These are phyloP conservation scores for Penicillium herquei DNA, from an alignment of 495 filamentous ascomycete genomes.

Conservation along the genomic window DNA sequence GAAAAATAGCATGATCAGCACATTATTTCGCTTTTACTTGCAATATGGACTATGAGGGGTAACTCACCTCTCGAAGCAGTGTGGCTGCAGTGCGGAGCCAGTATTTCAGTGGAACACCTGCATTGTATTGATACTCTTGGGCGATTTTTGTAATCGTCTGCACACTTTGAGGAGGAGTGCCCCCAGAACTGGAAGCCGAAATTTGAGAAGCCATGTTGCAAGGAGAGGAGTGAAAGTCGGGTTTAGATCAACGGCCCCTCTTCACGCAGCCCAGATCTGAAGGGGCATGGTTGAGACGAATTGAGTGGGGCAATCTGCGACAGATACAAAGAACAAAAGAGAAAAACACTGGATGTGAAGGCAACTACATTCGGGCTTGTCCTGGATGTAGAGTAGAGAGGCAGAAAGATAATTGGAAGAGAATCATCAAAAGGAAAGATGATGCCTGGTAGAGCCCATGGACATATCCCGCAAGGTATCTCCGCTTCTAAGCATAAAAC, in stretches of 20 bases:
- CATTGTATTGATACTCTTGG: conserved; percentile 75
- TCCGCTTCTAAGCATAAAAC: not conserved
- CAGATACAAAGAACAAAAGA: conserved; percentile 14
- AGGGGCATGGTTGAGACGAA: conserved; percentile 17
- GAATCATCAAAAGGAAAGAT: conserved; percentile 1
- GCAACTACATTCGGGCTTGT: conserved; percentile 27
- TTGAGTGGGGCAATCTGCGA: conserved; percentile 10
- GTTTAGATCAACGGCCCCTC: conserved; percentile 14
- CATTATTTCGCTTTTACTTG: conserved; percentile 1
- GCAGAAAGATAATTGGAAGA: not conserved
- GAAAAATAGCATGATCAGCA: conserved; percentile 1
- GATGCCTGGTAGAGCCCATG: not conserved
- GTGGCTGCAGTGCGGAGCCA: conserved; percentile 82
- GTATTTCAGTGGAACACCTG: conserved; percentile 65
- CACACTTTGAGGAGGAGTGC: conserved; percentile 59
- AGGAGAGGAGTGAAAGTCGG: conserved; percentile 1
- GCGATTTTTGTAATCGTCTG: conserved; percentile 71
- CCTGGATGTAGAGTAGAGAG: not conserved
- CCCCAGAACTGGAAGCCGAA: conserved; percentile 17
- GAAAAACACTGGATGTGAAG: conserved; percentile 2
- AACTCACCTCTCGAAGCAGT: conserved; percentile 71
- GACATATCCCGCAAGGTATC: conserved; percentile 3
- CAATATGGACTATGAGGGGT: not conserved
- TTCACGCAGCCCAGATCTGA: conserved; percentile 9
- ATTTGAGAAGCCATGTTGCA: conserved; percentile 31